A percentile compares a stretch with the other conserved stretches of the same genome.
Conservation (phyloP, 2,329 filamentous ascomycete genomes). For the Septoria linicola region DNA sequence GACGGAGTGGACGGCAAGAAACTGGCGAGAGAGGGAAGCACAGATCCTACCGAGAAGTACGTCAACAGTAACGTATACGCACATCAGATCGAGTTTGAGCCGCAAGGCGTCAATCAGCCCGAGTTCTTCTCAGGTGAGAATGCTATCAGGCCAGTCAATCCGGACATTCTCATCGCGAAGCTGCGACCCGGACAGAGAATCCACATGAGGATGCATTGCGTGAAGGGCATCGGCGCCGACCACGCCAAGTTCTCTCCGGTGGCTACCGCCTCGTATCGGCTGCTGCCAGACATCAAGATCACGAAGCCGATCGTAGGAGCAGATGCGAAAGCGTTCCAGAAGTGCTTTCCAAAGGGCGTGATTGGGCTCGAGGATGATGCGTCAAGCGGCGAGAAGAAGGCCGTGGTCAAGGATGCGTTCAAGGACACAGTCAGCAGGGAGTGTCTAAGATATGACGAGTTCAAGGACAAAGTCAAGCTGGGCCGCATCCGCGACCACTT, state of each 20-base stretch:
- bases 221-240: conserved; percentile 90
- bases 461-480: conserved; percentile 91
- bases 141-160: conserved; percentile 75
- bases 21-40: conserved; percentile 66
- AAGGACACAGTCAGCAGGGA: conserved; percentile 94
- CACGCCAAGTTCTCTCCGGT: conserved; percentile 98
- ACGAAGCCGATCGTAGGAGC: conserved; percentile 76
- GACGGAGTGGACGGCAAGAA: conserved; percentile 48
- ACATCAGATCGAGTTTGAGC: conserved; percentile 65
- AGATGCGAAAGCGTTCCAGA: conserved; percentile 84
- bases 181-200: conserved; percentile 87
- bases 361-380: conserved; percentile 76
- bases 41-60: conserved; percentile 81
- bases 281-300: conserved; percentile 86
- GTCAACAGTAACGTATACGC: conserved; percentile 69
- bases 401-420: conserved; percentile 84
- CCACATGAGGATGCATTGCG: conserved; percentile 83
- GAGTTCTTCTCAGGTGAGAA: conserved; percentile 62
- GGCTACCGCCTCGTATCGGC: conserved; percentile 87
- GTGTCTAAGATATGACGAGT: conserved; percentile 85
- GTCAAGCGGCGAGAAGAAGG: conserved; percentile 71
- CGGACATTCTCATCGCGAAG: conserved; percentile 92
- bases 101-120: conserved; percentile 67
- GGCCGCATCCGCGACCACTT: conserved; percentile 92
- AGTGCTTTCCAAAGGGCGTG: conserved; percentile 86